Evolutionary conservation across 257 asterid species (phyloP), one percentile per base, ranked within the genome.

Genomic region (Solanum lignicaule): DNA sequence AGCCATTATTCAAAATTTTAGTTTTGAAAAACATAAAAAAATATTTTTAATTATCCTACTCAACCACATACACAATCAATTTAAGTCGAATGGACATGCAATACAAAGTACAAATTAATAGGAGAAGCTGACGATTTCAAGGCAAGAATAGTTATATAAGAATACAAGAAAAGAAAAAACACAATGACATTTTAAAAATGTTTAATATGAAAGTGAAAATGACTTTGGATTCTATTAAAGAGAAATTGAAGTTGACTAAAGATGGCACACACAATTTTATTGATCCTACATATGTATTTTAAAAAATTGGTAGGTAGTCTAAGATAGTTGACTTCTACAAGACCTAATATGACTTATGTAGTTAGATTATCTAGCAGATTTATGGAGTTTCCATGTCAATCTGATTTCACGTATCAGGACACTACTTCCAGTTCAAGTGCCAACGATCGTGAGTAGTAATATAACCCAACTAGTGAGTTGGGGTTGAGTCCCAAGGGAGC

Each of bases 1-100:
- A 18, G 4, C n/a, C 62, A 52, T 52, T 52, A 55, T 55, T 55
- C 65, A 55, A 55, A 55, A 55, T 55, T 55, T 18, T 18, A 55
- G 65, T 18, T 55, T 3, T 55, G 10, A 6, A 55, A 55, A 18
- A 18, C n/a, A 18, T 55, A 18, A 55, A 55, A 18, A 55, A 55
- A 0, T 55, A 55, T 6, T 55, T 52, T 55, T 55, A 0, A 55
- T 0, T 0, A 18, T 18, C 65, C 2, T 18, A 55, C 10, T 55
- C n/a, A 55, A 55, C n/a, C 65, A 55, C 65, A 55, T 18, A 55
- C 65, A 55, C n/a, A 55, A 52, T 55, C 62, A 55, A 55, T 18
- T 55, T 6, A 55, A 18, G 65, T 55, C n/a, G 10, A 55, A 55
- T 55, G 65, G 2, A 55, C 65, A 55, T 55, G 65, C n/a, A 55